A percentile compares a stretch with the other conserved stretches of the same genome.
These are phyloP conservation scores for Psilocybe mexicana DNA, from an alignment of 1,284 basidiomycete genomes.

Conservation along the genomic window DNA sequence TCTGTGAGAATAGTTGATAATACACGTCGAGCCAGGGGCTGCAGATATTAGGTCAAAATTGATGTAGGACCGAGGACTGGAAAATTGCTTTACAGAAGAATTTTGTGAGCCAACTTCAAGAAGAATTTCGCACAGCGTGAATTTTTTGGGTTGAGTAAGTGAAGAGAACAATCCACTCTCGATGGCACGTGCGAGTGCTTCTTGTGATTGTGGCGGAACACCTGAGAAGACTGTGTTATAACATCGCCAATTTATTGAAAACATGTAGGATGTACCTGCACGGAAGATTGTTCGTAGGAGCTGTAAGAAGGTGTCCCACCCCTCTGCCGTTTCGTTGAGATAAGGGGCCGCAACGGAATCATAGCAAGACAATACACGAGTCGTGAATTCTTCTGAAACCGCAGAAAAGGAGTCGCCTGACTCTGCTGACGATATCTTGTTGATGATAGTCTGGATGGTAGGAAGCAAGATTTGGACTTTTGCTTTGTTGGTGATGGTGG, in stretches of 20 bases:
- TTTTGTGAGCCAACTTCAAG: constrained; percentile 49
- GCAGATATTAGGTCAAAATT: constrained; percentile 33
- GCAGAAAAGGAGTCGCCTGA: constrained; percentile 8
- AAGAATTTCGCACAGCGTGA: constrained; percentile 55
- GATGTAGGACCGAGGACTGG: background rate
- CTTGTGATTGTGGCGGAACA: constrained; percentile 32
- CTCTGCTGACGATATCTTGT: constrained; percentile 16
- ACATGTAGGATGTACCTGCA: constrained; percentile 37
- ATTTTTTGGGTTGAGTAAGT: constrained; percentile 53
- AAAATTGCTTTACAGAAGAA: constrained; percentile 41
- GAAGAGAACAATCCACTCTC: constrained; percentile 53
- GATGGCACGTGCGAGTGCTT: constrained; percentile 44
- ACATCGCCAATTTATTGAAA: background rate
- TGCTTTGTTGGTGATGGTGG: constrained; percentile 59
- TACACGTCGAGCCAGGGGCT: constrained; percentile 49
- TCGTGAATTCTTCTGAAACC: constrained; percentile 42
- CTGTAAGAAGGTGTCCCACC: constrained; percentile 52
- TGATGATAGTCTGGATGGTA: constrained; percentile 50
- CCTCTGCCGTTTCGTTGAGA: constrained; percentile 45
- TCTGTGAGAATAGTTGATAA: constrained; percentile 51
- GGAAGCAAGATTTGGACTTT: constrained; percentile 70
- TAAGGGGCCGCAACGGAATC: constrained; percentile 46
- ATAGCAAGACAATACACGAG: constrained; percentile 56
- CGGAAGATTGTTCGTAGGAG: constrained; percentile 47
- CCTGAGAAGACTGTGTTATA: constrained; percentile 23